These are phyloP conservation scores for Diddensiella caesifluorescens DNA, from an alignment of 805 yeast species.

Conservation along the genomic window DNA sequence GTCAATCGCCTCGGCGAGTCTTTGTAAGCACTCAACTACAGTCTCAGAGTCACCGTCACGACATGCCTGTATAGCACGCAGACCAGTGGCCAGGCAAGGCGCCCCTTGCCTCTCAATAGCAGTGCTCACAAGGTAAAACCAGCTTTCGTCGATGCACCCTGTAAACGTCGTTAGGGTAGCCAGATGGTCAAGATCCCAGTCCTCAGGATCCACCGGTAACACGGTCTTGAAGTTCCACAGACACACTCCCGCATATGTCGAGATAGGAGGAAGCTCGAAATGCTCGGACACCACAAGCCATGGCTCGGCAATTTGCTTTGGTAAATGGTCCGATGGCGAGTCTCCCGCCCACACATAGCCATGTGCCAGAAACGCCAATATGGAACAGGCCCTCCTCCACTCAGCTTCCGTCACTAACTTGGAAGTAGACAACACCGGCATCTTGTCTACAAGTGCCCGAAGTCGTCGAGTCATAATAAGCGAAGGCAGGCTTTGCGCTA, in stretches of 20 bases:
- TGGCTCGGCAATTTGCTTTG: conserved; percentile 66
- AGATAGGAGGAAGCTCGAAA: conserved; percentile 76
- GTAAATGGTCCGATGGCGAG: conserved; percentile 55
- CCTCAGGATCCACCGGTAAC: conserved; percentile 40
- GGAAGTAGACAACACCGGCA: conserved; percentile 53
- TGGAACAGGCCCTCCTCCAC: conserved; percentile 72
- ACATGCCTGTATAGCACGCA: conserved; percentile 58
- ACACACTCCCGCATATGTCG: conserved; percentile 81
- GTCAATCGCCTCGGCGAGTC: conserved; percentile 70
- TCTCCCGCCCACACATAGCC: conserved; percentile 83
- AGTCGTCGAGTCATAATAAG: conserved; percentile 61
- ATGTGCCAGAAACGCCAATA: conserved; percentile 75
- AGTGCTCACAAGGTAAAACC: conserved; percentile 89
- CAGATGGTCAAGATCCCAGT: conserved; percentile 58
- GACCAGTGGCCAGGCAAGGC: conserved; percentile 57
- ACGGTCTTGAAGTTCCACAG: conserved; percentile 81
- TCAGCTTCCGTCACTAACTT: conserved; percentile 44
- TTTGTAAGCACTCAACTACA: conserved; percentile 48
- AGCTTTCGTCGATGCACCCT: conserved; percentile 84
- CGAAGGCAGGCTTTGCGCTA: conserved; percentile 65
- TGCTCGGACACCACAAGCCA: conserved; percentile 51
- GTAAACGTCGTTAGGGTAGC: conserved; percentile 82
- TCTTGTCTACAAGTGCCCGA: conserved; percentile 54
- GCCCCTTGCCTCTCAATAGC: conserved; percentile 83
- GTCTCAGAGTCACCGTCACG: conserved; percentile 40